These are phyloP conservation scores for Euphrasia arctica DNA, from an alignment of 305 asterid genomes.

Conservation along the genomic window DNA sequence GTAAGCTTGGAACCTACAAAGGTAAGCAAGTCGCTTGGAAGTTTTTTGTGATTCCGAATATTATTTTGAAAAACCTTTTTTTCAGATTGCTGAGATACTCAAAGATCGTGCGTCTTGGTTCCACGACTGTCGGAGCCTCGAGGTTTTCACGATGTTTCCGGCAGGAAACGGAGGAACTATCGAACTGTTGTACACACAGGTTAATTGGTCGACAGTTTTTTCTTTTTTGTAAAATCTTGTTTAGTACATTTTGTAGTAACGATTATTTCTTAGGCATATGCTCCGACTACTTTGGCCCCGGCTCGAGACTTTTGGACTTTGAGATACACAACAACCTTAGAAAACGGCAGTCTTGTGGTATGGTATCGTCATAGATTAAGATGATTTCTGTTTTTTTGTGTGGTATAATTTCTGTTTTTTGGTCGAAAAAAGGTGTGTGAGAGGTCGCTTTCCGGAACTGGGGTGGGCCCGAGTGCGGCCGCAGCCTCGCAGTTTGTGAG, in stretches of 20 bases:
- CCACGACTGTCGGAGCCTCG: slow-evolving; percentile 98
- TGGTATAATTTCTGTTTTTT: background rate
- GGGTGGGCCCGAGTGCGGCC: slow-evolving; percentile 69
- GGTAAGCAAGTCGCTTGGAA: slow-evolving; percentile 54
- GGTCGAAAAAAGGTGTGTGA: slow-evolving; percentile 61
- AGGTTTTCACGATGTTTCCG: slow-evolving; percentile 93
- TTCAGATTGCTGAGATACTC: slow-evolving; percentile 94
- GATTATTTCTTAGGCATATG: slow-evolving; percentile 61
- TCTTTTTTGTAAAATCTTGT: too few species aligned
- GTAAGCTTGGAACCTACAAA: slow-evolving; percentile 95
- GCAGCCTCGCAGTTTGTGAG: slow-evolving; percentile 79
- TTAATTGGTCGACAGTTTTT: too few species aligned
- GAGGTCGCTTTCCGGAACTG: slow-evolving; percentile 89
- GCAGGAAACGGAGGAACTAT: slow-evolving; percentile 94
- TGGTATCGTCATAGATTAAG: slow-evolving; percentile 2
- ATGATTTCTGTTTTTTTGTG: too few species aligned
- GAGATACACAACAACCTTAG: slow-evolving; percentile 91
- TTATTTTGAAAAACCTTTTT: too few species aligned
- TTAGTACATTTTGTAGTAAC: too few species aligned
- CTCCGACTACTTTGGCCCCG: slow-evolving; percentile 93
- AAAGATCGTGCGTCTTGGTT: slow-evolving; percentile 96
- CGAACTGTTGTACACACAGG: slow-evolving; percentile 90
- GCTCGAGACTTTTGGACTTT: slow-evolving; percentile 99
- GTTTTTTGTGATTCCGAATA: too few species aligned
- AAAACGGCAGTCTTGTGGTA: slow-evolving; percentile 95